A percentile compares a stretch with the other conserved stretches of the same genome.
phyloP scores from a whole-genome alignment of 805 yeast genomes.

The Lipomyces starkeyi region DNA sequence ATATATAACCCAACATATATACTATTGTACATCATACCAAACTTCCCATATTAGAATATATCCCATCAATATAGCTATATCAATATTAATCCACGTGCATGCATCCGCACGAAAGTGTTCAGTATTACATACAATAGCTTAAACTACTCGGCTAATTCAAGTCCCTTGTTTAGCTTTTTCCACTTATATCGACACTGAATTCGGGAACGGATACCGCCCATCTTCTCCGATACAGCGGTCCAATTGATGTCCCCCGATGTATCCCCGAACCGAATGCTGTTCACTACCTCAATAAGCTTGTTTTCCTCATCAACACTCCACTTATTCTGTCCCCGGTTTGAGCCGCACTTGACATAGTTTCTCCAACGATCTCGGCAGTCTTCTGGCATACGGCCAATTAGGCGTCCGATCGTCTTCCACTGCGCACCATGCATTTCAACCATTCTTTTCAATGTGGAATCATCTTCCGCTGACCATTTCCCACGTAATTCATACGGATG shows the following conservation, averaged over 20 bases:
- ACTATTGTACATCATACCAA: not conserved
- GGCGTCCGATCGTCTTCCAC: slow-evolving; percentile 85
- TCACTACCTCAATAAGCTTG: slow-evolving; percentile 60
- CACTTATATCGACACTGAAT: slow-evolving; percentile 96
- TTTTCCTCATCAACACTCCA: slow-evolving; percentile 82
- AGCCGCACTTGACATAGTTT: slow-evolving; percentile 92
- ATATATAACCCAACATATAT: not conserved
- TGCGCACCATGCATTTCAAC: slow-evolving; percentile 75
- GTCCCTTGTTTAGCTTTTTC: slow-evolving; percentile 59
- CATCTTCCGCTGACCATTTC: slow-evolving; percentile 87
- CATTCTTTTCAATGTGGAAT: slow-evolving; percentile 64
- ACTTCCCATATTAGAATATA: not conserved
- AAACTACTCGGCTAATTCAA: not conserved
- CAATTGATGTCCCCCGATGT: slow-evolving; percentile 65
- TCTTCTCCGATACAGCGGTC: slow-evolving; percentile 87
- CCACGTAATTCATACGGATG: slow-evolving; percentile 89
- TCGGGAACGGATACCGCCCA: slow-evolving; percentile 87
- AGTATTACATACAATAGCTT: not conserved
- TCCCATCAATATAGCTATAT: not conserved
- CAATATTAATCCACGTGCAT: not conserved
- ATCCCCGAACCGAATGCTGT: slow-evolving; percentile 53
- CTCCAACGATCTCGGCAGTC: slow-evolving; percentile 98
- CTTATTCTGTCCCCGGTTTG: slow-evolving; percentile 71
- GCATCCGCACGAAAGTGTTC: not conserved
- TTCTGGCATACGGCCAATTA: slow-evolving; percentile 93